Percentiles rank a stretch among this genome's conserved stretches.
phyloP scores from a whole-genome alignment of 1,284 basidiomycete species.

The Cutaneotrichosporon cavernicola region DNA sequence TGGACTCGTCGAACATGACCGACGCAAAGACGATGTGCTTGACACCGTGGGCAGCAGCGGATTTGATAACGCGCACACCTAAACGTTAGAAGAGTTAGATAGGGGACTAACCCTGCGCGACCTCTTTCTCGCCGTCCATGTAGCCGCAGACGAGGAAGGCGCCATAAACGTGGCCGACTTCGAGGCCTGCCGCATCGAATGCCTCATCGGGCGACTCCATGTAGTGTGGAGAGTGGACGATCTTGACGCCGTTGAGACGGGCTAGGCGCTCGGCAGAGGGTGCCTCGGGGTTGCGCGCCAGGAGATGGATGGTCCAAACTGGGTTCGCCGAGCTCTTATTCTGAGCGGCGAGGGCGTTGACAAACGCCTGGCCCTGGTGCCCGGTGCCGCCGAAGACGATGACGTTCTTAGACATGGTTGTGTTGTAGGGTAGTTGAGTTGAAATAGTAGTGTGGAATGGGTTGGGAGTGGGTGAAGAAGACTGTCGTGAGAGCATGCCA shows the following conservation, averaged over 20 bases:
- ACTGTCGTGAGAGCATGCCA: not conserved
- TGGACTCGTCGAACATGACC: slow-evolving; percentile 26
- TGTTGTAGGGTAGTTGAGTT: not conserved
- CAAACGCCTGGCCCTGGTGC: slow-evolving; percentile 33
- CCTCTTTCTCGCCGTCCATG: slow-evolving; percentile 25
- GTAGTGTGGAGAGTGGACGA: slow-evolving; percentile 29
- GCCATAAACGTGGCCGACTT: slow-evolving; percentile 30
- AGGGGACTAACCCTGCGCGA: slow-evolving; percentile 31
- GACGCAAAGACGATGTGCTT: slow-evolving; percentile 54
- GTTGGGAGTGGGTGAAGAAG: not conserved
- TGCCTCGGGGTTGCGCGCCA: slow-evolving; percentile 24
- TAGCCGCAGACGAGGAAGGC: slow-evolving; percentile 36
- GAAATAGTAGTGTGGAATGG: not conserved
- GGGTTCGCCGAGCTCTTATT: slow-evolving; percentile 17
- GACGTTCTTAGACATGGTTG: slow-evolving; percentile 24
- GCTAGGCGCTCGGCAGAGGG: slow-evolving; percentile 18
- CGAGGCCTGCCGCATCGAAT: slow-evolving; percentile 24
- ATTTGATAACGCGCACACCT: slow-evolving; percentile 54
- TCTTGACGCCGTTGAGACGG: slow-evolving; percentile 32
- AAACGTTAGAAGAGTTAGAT: not conserved
- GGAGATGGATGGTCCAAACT: slow-evolving; percentile 31
- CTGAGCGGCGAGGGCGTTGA: slow-evolving; percentile 30
- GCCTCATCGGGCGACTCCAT: slow-evolving; percentile 31
- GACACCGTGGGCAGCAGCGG: slow-evolving; percentile 49
- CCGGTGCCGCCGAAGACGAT: slow-evolving; percentile 40